Evolutionary conservation across 192 early-diverging fungal genomes (phyloP).

Genomic region (Dissophora ornata): DNA sequence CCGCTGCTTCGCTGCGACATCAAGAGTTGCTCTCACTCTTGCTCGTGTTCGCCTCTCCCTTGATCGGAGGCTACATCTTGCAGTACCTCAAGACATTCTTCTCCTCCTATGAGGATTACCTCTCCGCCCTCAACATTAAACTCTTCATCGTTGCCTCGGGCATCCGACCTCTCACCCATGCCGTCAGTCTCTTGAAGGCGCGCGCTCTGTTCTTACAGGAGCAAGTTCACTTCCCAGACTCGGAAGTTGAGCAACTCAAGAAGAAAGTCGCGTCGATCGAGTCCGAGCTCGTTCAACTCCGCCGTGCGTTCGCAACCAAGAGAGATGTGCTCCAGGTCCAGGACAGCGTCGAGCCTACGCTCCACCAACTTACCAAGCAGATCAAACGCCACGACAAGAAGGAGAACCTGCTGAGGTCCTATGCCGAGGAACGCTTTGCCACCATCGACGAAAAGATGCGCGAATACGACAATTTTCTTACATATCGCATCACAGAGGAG

Average conservation of each 20-base stretch:
- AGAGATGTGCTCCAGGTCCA: conserved; percentile 62
- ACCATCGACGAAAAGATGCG: conserved; percentile 63
- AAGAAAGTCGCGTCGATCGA: conserved; percentile 61
- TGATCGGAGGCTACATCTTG: conserved; percentile 65
- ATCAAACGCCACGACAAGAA: conserved; percentile 68
- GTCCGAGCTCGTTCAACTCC: conserved; percentile 59
- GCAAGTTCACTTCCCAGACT: conserved; percentile 61
- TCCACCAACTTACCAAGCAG: conserved; percentile 64
- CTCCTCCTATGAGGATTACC: conserved; percentile 64
- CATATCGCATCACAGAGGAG: conserved; percentile 65
- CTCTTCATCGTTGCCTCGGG: conserved; percentile 68
- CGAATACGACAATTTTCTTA: conserved; percentile 64
- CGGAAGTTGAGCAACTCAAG: conserved; percentile 60
- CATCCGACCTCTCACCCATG: conserved; percentile 64
- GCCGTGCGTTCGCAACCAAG: conserved; percentile 67
- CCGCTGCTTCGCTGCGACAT: conserved; percentile 57
- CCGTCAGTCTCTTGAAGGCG: conserved; percentile 59
- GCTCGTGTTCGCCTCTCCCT: conserved; percentile 63
- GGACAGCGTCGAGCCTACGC: conserved; percentile 62
- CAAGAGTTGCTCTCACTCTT: conserved; percentile 63
- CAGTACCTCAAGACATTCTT: conserved; percentile 65
- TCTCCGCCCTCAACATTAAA: conserved; percentile 65
- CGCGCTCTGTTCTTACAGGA: conserved; percentile 65
- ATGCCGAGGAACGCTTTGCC: conserved; percentile 64
- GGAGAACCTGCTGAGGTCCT: conserved; percentile 60